These are phyloP conservation scores for Sphagnum tenellum DNA, from an alignment of 225 moss, liverwort and hornwort species.

Conservation along the genomic window DNA sequence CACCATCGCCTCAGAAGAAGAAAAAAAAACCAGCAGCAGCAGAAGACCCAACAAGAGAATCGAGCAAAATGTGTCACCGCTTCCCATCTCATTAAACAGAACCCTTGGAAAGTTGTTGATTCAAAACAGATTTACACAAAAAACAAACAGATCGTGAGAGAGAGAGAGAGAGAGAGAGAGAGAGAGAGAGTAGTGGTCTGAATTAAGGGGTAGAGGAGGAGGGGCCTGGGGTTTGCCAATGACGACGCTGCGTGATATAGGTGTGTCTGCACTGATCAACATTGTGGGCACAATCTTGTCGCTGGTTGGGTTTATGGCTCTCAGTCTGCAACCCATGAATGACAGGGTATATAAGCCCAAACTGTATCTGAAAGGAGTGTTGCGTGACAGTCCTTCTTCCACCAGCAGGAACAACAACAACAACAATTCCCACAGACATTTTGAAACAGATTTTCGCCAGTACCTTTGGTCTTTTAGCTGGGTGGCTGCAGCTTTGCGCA, in stretches of 20 bases:
- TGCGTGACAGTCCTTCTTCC: conserved; percentile 43
- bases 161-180: too few species aligned
- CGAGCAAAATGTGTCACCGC: too few species aligned
- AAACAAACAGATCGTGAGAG: too few species aligned
- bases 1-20: too few species aligned
- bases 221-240: conserved; percentile 9
- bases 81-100: too few species aligned
- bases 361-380: conserved; percentile 54
- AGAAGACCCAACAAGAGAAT: too few species aligned
- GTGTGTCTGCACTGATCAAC: conserved; percentile 50
- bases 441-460: conserved; percentile 36
- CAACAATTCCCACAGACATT: conserved; percentile 18
- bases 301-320: conserved; percentile 40
- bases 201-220: too few species aligned
- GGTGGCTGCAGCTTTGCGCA: conserved; percentile 43
- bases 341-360: conserved; percentile 69
- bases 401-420: conserved; percentile 8
- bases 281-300: conserved; percentile 24
- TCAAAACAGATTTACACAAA: too few species aligned
- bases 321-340: conserved; percentile 64
- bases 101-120: too few species aligned
- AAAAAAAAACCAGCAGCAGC: too few species aligned
- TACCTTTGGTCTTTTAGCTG: conserved; percentile 47
- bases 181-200: too few species aligned
- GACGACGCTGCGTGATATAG: conserved; percentile 49